A percentile compares a stretch with the other conserved stretches of the same genome.
Evolutionary conservation across 192 early-diverging fungal genomes (phyloP).

Genomic region (Coemansia sp.): DNA sequence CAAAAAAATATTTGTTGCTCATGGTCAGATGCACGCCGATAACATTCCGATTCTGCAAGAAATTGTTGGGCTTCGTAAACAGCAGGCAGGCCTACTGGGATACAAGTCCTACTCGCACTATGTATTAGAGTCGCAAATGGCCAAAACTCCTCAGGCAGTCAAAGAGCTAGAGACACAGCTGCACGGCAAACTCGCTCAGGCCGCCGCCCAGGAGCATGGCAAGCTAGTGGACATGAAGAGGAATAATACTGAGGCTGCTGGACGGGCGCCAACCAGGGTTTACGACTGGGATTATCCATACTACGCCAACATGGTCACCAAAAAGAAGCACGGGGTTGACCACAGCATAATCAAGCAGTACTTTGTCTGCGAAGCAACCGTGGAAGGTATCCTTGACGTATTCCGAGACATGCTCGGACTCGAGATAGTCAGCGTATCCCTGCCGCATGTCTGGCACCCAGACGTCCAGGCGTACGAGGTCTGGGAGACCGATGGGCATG

Average conservation of each 20-base stretch:
- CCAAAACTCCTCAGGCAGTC: constrained; percentile 56
- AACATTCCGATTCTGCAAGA: constrained; percentile 54
- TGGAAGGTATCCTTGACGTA: constrained; percentile 52
- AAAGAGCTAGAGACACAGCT: constrained; percentile 55
- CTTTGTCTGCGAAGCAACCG: constrained; percentile 51
- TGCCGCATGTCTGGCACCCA: constrained; percentile 56
- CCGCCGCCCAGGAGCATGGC: constrained; percentile 38
- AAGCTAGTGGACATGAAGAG: constrained; percentile 50
- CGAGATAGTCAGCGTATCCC: constrained; percentile 53
- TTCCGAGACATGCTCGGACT: constrained; percentile 60
- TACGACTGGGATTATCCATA: constrained; percentile 64
- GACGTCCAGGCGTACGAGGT: constrained; percentile 66
- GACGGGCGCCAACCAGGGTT: constrained; percentile 9
- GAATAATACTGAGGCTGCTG: constrained; percentile 19
- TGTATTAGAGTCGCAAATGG: constrained; percentile 63
- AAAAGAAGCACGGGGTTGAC: constrained; percentile 44
- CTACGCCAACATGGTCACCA: constrained; percentile 61
- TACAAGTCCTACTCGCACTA: constrained; percentile 57
- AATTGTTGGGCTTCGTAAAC: constrained; percentile 34
- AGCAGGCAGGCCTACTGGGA: constrained; percentile 52
- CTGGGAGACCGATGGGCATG: constrained; percentile 52
- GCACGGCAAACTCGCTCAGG: constrained; percentile 42
- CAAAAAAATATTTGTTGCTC: constrained; percentile 33
- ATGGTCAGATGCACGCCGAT: constrained; percentile 41
- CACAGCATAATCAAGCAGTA: constrained; percentile 61